Percentiles rank a stretch among this genome's conserved stretches.
These are phyloP conservation scores for Senecio squalidus DNA, from an alignment of 140 eudicot species.

Conservation along the genomic window DNA sequence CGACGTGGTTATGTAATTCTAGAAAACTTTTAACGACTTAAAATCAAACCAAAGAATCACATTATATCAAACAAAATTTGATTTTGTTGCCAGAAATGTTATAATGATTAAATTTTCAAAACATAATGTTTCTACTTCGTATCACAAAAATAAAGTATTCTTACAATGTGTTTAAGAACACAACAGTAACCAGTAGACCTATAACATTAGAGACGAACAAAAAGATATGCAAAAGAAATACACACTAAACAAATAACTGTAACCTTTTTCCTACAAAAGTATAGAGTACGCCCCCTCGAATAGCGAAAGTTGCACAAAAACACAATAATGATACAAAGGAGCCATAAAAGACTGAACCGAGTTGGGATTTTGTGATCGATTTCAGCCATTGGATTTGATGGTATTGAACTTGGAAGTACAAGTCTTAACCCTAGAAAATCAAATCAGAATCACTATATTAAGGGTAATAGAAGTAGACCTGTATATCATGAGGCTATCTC, in stretches of 20 bases:
- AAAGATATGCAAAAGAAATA: background rate
- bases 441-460: background rate
- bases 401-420: background rate
- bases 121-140: background rate
- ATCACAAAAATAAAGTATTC: background rate
- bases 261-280: slow-evolving; percentile 12
- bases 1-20: background rate
- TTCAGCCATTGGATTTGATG: slow-evolving; percentile 5
- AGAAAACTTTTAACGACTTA: background rate
- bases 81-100: too few relatives aligned
- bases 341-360: slow-evolving; percentile 4
- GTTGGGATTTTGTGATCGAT: background rate
- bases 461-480: background rate
- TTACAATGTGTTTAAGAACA: background rate
- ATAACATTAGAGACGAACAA: background rate
- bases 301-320: slow-evolving; percentile 19
- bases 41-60: background rate
- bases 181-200: background rate
- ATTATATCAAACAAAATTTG: background rate
- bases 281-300: background rate
- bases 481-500: too few relatives aligned
- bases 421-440: slow-evolving; percentile 15
- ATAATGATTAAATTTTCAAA: too few relatives aligned
- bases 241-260: background rate
- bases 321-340: slow-evolving; percentile 11